phyloP scores from a whole-genome alignment of 495 filamentous ascomycete genomes.

The Aspergillus diversus region DNA sequence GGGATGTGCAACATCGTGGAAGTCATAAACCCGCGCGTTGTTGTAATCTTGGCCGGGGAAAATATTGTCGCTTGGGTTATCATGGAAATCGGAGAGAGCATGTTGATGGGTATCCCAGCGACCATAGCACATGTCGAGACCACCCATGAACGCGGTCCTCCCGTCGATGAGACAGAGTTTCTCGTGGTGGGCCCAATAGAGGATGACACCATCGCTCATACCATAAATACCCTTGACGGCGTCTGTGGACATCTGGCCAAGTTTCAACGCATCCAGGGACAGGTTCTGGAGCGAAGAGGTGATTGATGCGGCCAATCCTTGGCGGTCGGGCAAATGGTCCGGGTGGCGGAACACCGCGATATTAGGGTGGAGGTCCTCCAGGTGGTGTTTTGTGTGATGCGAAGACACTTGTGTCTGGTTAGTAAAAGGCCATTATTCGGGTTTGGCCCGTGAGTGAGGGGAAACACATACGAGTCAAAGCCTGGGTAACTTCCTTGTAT shows the following conservation, averaged over 20 bases:
- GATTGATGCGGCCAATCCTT: constrained; percentile 56
- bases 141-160: constrained; percentile 85
- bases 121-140: constrained; percentile 63
- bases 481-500: constrained; percentile 90
- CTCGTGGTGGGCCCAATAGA: constrained; percentile 97
- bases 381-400: constrained; percentile 78
- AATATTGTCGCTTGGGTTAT: constrained; percentile 71
- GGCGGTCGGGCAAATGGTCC: constrained; percentile 79
- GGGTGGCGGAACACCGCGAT: constrained; percentile 92
- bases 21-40: constrained; percentile 86
- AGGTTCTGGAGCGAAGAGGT: constrained; percentile 55
- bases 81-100: constrained; percentile 84
- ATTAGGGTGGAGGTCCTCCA: constrained; percentile 81
- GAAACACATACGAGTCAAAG: constrained; percentile 73
- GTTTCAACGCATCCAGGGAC: constrained; percentile 51
- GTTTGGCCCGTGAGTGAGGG: neutral
- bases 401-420: constrained; percentile 64
- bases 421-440: neutral
- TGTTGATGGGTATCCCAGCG: constrained; percentile 72
- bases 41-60: constrained; percentile 97
- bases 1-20: constrained; percentile 81
- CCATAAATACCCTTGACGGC: constrained; percentile 79
- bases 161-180: constrained; percentile 88
- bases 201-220: constrained; percentile 73
- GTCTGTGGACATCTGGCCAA: constrained; percentile 65